Percentiles rank a stretch among this genome's conserved stretches.
phyloP scores from a whole-genome alignment of 257 asterid genomes.

The Thymus mandschuricus region DNA sequence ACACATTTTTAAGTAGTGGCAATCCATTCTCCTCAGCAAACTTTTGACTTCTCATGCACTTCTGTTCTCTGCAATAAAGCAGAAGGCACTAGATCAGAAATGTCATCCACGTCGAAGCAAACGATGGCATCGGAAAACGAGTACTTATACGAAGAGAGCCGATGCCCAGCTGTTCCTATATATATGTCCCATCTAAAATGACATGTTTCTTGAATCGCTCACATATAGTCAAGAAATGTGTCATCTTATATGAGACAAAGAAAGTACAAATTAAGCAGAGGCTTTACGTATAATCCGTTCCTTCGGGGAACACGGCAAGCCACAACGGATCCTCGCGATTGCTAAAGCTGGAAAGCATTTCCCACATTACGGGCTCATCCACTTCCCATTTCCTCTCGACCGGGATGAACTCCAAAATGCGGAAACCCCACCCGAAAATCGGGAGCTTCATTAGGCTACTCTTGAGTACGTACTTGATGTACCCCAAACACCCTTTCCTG shows the following conservation, averaged over 20 bases:
- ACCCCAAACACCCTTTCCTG: slow-evolving; percentile 78
- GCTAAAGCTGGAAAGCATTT: slow-evolving; percentile 62
- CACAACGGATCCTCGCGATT: slow-evolving; percentile 73
- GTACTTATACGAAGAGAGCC: too few relatives aligned
- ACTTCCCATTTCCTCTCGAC: slow-evolving; percentile 95
- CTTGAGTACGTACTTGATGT: slow-evolving; percentile 81
- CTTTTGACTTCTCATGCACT: slow-evolving; percentile 72
- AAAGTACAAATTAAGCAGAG: slow-evolving; percentile 27
- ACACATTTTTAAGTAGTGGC: slow-evolving; percentile 76
- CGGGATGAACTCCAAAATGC: slow-evolving; percentile 81
- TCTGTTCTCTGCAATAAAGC: slow-evolving; percentile 66
- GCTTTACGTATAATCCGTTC: slow-evolving; percentile 86
- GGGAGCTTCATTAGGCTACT: slow-evolving; percentile 93
- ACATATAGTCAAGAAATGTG: too few relatives aligned
- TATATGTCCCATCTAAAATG: too few relatives aligned
- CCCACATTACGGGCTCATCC: slow-evolving; percentile 60
- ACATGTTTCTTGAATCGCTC: too few relatives aligned
- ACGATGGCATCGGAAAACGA: background rate
- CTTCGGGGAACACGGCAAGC: slow-evolving; percentile 98
- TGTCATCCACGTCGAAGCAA: background rate
- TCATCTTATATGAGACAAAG: too few relatives aligned
- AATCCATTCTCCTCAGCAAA: slow-evolving; percentile 83
- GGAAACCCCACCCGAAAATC: slow-evolving; percentile 93
- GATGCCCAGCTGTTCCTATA: too few relatives aligned
- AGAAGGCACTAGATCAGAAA: slow-evolving; percentile 25